phyloP scores from a whole-genome alignment of 2,329 filamentous ascomycete genomes.

The Penicillium sp. region DNA sequence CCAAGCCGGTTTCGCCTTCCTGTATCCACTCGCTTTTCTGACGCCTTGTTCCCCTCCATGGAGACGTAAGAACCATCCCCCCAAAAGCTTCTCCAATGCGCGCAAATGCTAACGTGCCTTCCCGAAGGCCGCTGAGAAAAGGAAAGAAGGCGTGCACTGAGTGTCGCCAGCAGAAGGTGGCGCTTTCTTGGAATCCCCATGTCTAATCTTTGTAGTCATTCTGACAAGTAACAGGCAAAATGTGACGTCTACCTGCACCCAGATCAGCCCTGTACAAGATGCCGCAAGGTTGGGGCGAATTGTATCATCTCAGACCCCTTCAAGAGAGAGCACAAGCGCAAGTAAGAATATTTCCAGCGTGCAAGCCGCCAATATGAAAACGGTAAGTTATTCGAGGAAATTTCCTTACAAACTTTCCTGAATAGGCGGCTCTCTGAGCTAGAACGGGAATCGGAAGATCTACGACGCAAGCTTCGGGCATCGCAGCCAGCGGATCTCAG shows the following conservation, averaged over 20 bases:
- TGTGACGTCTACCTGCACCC: conserved; percentile 46
- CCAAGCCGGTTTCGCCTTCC: conserved; percentile 2
- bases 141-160: conserved; percentile 49
- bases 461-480: conserved; percentile 40
- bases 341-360: conserved; percentile 29
- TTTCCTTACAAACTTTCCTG: neutral
- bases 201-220: neutral
- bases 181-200: neutral
- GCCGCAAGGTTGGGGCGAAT: conserved; percentile 39
- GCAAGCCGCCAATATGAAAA: neutral
- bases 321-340: conserved; percentile 49
- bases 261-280: conserved; percentile 43
- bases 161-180: conserved; percentile 51
- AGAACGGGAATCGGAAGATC: conserved; percentile 43
- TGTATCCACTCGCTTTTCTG: neutral
- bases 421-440: conserved; percentile 43
- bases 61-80: conserved; percentile 17
- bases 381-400: neutral
- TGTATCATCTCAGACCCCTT: conserved; percentile 50
- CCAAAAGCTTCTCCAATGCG: neutral
- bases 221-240: conserved; percentile 34
- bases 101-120: conserved; percentile 20
- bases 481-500: conserved; percentile 28
- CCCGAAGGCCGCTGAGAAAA: conserved; percentile 29
- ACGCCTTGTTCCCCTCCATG: conserved; percentile 6